A percentile compares a stretch with the other conserved stretches of the same genome.
These are phyloP conservation scores for Hypericum perforatum DNA, from an alignment of 345 rosid genomes.

Conservation along the genomic window DNA sequence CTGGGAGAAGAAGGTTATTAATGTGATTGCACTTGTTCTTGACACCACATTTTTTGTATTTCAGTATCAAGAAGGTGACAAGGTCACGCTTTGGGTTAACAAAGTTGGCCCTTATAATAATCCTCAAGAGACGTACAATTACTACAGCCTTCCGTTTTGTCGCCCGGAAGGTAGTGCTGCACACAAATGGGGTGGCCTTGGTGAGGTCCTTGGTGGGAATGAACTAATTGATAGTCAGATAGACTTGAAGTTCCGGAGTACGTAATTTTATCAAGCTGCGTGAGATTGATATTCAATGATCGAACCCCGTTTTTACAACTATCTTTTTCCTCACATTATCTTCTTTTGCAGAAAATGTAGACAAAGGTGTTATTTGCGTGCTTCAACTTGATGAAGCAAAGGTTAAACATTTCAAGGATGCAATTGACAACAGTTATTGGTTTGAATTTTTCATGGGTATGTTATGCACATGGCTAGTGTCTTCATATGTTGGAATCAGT, in stretches of 20 bases:
- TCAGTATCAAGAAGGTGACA: conserved; percentile 76
- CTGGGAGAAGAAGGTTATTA: background rate
- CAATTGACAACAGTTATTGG: conserved; percentile 84
- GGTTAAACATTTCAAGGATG: conserved; percentile 78
- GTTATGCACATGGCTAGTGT: conserved; percentile 14
- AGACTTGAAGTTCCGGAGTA: conserved; percentile 76
- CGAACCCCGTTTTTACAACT: no score
- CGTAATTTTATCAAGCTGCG: conserved; percentile 12
- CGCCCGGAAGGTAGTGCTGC: conserved; percentile 44
- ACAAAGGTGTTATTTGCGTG: conserved; percentile 45
- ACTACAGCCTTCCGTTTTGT: conserved; percentile 97
- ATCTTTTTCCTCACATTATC: no score
- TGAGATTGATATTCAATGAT: no score
- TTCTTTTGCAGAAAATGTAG: conserved; percentile 48
- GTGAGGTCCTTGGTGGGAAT: conserved; percentile 99
- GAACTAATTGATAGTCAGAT: conserved; percentile 94
- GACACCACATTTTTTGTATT: conserved; percentile 2
- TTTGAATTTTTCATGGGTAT: conserved; percentile 94
- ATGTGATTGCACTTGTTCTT: conserved; percentile 9
- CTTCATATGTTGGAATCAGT: background rate
- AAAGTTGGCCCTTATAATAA: conserved; percentile 99
- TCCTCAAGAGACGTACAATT: conserved; percentile 99
- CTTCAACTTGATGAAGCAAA: conserved; percentile 54
- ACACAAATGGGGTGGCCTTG: conserved; percentile 99
- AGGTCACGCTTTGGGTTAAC: conserved; percentile 92